These are phyloP conservation scores for Vanilla planifolia DNA, from an alignment of 106 monocot species.

Conservation along the genomic window DNA sequence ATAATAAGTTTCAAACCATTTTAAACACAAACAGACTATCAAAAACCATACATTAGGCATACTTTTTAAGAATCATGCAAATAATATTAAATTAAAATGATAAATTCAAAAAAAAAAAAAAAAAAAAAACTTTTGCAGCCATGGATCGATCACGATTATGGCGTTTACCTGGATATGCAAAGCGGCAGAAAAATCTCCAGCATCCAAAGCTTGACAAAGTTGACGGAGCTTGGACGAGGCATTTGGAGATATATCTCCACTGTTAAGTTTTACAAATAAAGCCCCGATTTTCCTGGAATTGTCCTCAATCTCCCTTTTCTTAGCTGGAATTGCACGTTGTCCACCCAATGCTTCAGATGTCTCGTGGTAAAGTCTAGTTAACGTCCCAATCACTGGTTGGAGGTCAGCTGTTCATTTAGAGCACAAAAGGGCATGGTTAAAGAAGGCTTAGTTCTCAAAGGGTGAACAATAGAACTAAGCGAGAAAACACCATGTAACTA, in stretches of 20 bases:
- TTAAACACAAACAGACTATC: no score
- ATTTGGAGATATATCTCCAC: conserved; percentile 83
- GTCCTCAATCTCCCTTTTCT: conserved; percentile 92
- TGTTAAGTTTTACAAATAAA: conserved; percentile 76
- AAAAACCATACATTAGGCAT: no score
- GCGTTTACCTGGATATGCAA: conserved; percentile 81
- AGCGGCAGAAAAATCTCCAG: conserved; percentile 60
- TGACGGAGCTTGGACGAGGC: conserved; percentile 78
- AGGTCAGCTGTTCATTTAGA: conserved; percentile 64
- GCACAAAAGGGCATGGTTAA: conserved; percentile 5
- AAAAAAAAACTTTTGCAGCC: neutral
- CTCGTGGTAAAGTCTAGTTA: conserved; percentile 82
- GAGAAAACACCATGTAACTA: no score
- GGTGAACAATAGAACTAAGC: no score
- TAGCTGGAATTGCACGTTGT: conserved; percentile 60
- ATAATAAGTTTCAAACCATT: no score
- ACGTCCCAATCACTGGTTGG: conserved; percentile 68
- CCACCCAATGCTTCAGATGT: conserved; percentile 83
- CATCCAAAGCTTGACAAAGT: conserved; percentile 73
- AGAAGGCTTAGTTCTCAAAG: neutral
- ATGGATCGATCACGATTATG: neutral
- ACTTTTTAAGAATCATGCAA: no score
- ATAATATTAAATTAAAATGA: no score
- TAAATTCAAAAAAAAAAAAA: no score
- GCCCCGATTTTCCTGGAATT: conserved; percentile 89